A percentile compares a stretch with the other conserved stretches of the same genome.
Conservation (phyloP, 108 stramenopile genomes). For the Nannochloropsis gaditana region DNA sequence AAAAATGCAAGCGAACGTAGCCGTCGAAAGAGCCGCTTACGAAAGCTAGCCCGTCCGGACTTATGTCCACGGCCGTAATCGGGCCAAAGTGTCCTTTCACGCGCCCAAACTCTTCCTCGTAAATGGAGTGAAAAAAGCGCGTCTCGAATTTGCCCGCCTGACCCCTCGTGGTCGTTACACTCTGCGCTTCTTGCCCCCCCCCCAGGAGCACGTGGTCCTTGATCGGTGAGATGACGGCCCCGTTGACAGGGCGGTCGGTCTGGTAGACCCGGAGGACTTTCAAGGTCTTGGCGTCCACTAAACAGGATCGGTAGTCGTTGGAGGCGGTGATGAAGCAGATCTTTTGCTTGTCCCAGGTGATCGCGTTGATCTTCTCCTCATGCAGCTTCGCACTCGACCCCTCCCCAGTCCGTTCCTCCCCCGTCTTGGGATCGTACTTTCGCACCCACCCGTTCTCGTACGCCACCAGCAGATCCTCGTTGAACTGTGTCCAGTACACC, state of each 20-base stretch:
- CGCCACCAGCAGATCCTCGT: constrained; percentile 79
- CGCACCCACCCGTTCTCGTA: constrained; percentile 85
- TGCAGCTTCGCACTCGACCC: constrained; percentile 56
- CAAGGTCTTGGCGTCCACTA: constrained; percentile 85
- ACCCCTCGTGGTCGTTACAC: constrained; percentile 94
- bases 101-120: constrained; percentile 91
- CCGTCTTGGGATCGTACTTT: constrained; percentile 78
- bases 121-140: constrained; percentile 88
- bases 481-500: constrained; percentile 55
- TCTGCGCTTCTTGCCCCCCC: constrained; percentile 98
- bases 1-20: constrained; percentile 91
- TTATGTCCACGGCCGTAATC: constrained; percentile 94
- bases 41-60: constrained; percentile 75
- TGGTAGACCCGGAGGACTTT: constrained; percentile 67
- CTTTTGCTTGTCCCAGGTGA: constrained; percentile 36
- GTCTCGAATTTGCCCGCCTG: constrained; percentile 97
- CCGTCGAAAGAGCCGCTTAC: constrained; percentile 55
- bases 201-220: constrained; percentile 91
- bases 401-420: constrained; percentile 67
- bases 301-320: constrained; percentile 84
- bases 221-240: constrained; percentile 80
- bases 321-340: constrained; percentile 74
- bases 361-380: constrained; percentile 81
- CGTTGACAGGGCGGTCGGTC: constrained; percentile 96
- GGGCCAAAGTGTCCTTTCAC: constrained; percentile 99